Percentiles rank a stretch among this genome's conserved stretches.
phyloP scores from a whole-genome alignment of 2,329 filamentous ascomycete species.

The Tolypocladium tundrense region DNA sequence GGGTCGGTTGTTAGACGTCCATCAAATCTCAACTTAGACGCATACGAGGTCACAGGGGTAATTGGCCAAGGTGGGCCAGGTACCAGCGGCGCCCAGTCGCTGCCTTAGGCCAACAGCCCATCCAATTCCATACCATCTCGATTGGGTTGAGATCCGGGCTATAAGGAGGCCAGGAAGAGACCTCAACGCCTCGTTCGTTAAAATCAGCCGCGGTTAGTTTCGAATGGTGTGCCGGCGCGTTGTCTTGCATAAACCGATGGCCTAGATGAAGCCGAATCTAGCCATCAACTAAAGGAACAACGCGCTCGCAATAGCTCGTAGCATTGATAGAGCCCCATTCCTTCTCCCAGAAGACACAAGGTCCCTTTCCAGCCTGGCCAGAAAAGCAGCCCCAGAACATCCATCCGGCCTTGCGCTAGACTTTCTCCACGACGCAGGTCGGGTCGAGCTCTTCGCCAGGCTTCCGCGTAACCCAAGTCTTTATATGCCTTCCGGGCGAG shows the following conservation, averaged over 20 bases:
- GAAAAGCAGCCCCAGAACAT: no score
- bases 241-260: neutral
- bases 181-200: neutral
- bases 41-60: neutral
- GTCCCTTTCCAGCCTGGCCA: neutral
- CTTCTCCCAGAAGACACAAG: neutral
- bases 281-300: neutral
- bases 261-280: neutral
- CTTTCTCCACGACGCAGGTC: neutral
- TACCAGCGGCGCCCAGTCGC: no score
- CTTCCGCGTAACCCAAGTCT: neutral
- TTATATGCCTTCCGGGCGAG: neutral
- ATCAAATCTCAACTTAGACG: neutral
- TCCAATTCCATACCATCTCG: neutral
- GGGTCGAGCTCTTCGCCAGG: neutral
- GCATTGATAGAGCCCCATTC: neutral
- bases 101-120: no score
- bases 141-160: neutral
- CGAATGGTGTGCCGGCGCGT: neutral
- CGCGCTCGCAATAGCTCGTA: neutral
- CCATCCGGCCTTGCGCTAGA: no score
- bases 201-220: neutral
- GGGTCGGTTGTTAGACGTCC: no score
- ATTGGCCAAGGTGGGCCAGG: no score
- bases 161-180: neutral